phyloP scores from a whole-genome alignment of 768 basidiomycete genomes.

The Leucocoprinus sp. region DNA sequence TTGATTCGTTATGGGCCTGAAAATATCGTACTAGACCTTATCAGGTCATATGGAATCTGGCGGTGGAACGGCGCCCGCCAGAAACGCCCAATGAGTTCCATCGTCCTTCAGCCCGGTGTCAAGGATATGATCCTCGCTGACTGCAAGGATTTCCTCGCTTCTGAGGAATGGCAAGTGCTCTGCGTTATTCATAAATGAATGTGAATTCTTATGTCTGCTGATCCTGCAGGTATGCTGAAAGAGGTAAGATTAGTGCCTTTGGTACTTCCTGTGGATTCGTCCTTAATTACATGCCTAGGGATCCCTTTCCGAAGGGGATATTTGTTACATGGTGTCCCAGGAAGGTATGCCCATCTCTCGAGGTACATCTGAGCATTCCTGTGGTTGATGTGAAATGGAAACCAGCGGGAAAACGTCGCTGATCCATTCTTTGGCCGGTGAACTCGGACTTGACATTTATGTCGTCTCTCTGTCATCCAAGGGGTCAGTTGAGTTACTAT shows the following conservation, averaged over 20 bases:
- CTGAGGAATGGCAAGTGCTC: constrained; percentile 70
- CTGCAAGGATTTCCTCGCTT: constrained; percentile 76
- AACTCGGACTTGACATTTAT: constrained; percentile 84
- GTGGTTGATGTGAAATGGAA: constrained; percentile 7
- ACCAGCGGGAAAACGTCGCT: constrained; percentile 78
- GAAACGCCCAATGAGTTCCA: constrained; percentile 89
- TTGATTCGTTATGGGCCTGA: constrained; percentile 4
- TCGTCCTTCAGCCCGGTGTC: constrained; percentile 81
- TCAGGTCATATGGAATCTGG: constrained; percentile 69
- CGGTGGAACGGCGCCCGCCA: constrained; percentile 84
- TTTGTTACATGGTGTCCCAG: constrained; percentile 77
- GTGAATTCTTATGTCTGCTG: constrained; percentile 12
- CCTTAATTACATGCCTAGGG: constrained; percentile 32
- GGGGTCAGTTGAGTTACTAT: constrained; percentile 43
- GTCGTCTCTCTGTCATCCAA: constrained; percentile 84
- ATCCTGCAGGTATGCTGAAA: constrained; percentile 71
- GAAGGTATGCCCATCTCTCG: constrained; percentile 47
- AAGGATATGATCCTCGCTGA: constrained; percentile 87
- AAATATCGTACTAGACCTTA: constrained; percentile 11
- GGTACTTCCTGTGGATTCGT: constrained; percentile 13
- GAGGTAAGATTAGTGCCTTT: constrained; percentile 46
- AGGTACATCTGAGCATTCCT: constrained; percentile 1
- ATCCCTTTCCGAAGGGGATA: constrained; percentile 87
- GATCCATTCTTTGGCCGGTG: constrained; percentile 79
- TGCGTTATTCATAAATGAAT: constrained; percentile 5